Evolutionary conservation across 805 yeast species (phyloP), one percentile per base, ranked within the genome.

Genomic region (Kluyveromyces wickerhamii): DNA sequence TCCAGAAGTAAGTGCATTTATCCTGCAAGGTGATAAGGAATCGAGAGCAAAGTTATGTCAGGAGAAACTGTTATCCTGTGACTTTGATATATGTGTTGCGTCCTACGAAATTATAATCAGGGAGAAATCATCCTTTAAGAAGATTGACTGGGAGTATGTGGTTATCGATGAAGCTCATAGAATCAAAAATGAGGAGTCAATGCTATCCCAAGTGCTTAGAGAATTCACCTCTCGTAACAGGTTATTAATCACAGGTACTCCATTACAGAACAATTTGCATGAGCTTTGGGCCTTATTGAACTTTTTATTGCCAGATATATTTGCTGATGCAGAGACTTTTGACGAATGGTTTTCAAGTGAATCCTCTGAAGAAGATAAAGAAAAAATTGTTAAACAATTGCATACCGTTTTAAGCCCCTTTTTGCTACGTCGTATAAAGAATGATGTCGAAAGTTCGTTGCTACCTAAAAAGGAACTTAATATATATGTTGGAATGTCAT

Each of bases 281-380:
- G 92, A 82, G 57, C 62, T 82, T 39, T 82, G 92, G 92, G 89
- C 92, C 0, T 62, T 82, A 42, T 62, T 82, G 44, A 82, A 82
- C 43, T 82, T 82, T 54, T 65, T 82, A 23, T 60, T 82, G 26
- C 94, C 94, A 2, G 92, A 82, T 57, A 78, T 82, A 10, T 82
- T 82, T 51, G 73, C 82, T 0, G 84, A 79, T 50, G 67, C 80
- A 11, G 81, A 71, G 37, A 72, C 79, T 4, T 83, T 83, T 54
- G 89, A 81, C 51, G 76, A 69, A 29, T 82, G 89, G 89, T 83
- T 82, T 52, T 59, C 68, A 4, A 55, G 65, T 3, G 64, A 62
- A 18, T 57, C 62, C 2, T 49, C 54, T 3, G 65, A 63, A 8
- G 65, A 60, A 9, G 60, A 57, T 20, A 71, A 71, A 41, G 79